Base-by-base conservation (phyloP, 225 moss, liverwort and hornwort genomes). In the Climacium dendroides region DNA sequence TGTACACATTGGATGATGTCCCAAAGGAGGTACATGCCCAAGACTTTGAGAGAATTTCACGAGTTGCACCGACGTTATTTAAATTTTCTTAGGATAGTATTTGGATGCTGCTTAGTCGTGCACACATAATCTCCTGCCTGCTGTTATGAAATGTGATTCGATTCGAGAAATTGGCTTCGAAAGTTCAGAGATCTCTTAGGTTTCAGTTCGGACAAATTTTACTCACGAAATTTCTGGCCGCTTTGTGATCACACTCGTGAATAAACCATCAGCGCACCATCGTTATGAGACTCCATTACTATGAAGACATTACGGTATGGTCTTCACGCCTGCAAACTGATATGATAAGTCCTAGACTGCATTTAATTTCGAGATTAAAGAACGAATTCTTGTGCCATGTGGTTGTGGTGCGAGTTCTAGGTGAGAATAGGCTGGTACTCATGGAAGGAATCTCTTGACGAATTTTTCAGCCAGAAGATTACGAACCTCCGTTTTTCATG, bases 211-310 rank as follows among this genome's bases (percentile, higher is more conserved):
- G 52, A 85, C 9, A 54, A 53, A 11, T 29, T 70, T 78, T 45
- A 29, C 83, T 89, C 29, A 70, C 62, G 61, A 72, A 71, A 78
- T 60, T 88, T 84, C 78, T 87, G 78, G 19, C 30, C 53, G 61
- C 63, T 34, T 72, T 88, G 60, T 90, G 67, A 57, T 55, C 48
- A 65, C n/a, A 50, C 69, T 87, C 60, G 43, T 78, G 63, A 62
- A 35, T 83, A 63, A 62, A 81, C 54, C 8, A 77, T 83, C 93
- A 94, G 95, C 91, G 92, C 65, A 87, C 88, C 34, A 92, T 95
- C 81, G 19, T 89, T 78, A 95, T 95, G 94, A 90, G 91, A 89
- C 93, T 90, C 43, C 91, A 90, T 79, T 95, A 95, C 90, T 91
- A 92, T 74, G 94, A 93, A 52, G 92, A 93, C 61, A 87, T 89